phyloP scores from a whole-genome alignment of 2,329 filamentous ascomycete genomes.

The Neopestalotiopsis sp. region DNA sequence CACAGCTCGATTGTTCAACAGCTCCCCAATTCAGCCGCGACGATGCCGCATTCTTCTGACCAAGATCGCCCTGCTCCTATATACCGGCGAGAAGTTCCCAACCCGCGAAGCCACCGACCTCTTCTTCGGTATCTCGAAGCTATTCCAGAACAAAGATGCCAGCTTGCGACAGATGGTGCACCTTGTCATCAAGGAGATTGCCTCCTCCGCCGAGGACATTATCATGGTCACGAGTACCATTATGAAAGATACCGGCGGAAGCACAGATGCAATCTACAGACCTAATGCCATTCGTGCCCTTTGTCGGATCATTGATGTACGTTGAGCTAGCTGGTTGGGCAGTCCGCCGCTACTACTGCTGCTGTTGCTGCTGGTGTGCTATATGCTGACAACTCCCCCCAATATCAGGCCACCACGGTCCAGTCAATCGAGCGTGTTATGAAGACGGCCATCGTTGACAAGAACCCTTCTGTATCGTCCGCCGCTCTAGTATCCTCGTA shows the following conservation, averaged over 20 bases:
- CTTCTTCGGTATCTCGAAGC: slow-evolving; percentile 98
- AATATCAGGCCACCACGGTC: slow-evolving; percentile 80
- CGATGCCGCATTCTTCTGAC: slow-evolving; percentile 97
- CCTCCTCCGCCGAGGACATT: slow-evolving; percentile 93
- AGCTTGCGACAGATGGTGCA: slow-evolving; percentile 99
- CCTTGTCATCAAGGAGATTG: slow-evolving; percentile 96
- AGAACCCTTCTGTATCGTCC: slow-evolving; percentile 95
- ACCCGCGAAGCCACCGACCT: slow-evolving; percentile 96
- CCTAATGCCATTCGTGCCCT: slow-evolving; percentile 95
- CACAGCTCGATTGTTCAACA: slow-evolving; percentile 94
- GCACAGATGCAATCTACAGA: slow-evolving; percentile 90
- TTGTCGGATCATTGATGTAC: slow-evolving; percentile 94
- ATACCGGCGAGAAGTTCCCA: slow-evolving; percentile 96
- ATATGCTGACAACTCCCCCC: neutral
- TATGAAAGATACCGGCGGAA: slow-evolving; percentile 98
- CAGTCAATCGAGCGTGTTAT: slow-evolving; percentile 98
- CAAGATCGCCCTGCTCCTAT: slow-evolving; percentile 94
- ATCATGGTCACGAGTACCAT: slow-evolving; percentile 99
- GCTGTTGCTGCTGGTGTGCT: neutral
- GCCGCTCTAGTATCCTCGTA: slow-evolving; percentile 96
- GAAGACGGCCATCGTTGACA: slow-evolving; percentile 99
- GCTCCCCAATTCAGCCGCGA: slow-evolving; percentile 93
- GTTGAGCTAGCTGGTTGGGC: slow-evolving; percentile 34
- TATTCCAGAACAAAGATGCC: slow-evolving; percentile 99
- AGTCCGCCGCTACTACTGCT: neutral